A percentile compares a stretch with the other conserved stretches of the same genome.
phyloP scores from a whole-genome alignment of 371 early-diverging fungal species.

The Fennellomyces sp. region DNA sequence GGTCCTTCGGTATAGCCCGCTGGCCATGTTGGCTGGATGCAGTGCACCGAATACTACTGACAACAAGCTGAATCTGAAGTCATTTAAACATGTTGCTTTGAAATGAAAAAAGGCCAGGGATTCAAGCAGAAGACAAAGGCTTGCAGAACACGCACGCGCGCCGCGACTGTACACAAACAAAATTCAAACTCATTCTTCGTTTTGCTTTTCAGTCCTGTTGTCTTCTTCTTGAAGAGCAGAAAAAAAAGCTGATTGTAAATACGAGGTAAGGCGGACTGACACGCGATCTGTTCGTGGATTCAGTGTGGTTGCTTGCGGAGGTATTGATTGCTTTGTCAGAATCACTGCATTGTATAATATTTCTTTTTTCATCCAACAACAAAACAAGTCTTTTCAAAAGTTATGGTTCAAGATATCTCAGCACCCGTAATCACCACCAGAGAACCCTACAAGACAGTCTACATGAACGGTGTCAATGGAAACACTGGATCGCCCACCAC shows the following conservation, averaged over 20 bases:
- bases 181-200: too few species aligned
- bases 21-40: too few species aligned
- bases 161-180: too few species aligned
- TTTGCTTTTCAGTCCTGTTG: too few species aligned
- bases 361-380: constrained; percentile 39
- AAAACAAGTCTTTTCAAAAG: constrained; percentile 7
- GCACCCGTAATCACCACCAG: constrained; percentile 12
- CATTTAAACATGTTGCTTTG: too few species aligned
- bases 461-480: constrained; percentile 9
- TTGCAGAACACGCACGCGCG: too few species aligned
- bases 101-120: too few species aligned
- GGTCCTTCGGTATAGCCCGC: too few species aligned
- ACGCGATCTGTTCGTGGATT: neutral
- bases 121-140: too few species aligned
- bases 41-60: too few species aligned
- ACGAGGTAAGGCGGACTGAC: neutral
- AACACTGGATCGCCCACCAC: neutral
- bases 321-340: neutral
- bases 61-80: too few species aligned
- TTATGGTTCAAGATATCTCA: constrained; percentile 19
- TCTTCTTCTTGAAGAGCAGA: too few species aligned
- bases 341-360: neutral
- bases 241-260: neutral
- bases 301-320: neutral
- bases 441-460: constrained; percentile 8